phyloP scores from a whole-genome alignment of 2,329 filamentous ascomycete species.

The Aspergillus floridensis region DNA sequence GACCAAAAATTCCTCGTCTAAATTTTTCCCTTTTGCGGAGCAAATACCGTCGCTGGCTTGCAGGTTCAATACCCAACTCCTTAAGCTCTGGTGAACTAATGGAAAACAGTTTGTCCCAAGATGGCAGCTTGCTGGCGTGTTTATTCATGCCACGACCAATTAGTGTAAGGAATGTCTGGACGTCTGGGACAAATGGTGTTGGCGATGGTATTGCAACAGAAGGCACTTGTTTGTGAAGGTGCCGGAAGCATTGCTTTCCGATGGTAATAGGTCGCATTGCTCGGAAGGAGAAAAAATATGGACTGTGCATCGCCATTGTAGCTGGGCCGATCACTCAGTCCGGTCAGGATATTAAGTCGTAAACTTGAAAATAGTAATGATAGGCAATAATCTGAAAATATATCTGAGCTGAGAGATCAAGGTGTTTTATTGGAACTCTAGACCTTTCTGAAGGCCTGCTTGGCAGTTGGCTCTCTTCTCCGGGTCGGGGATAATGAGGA shows the following conservation, averaged over 20 bases:
- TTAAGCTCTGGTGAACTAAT: slow-evolving; percentile 73
- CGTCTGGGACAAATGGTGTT: slow-evolving; percentile 82
- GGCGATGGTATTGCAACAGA: slow-evolving; percentile 60
- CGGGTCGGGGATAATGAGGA: slow-evolving; percentile 1
- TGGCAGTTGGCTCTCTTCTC: background rate
- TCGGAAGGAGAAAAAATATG: slow-evolving; percentile 27
- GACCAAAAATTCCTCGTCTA: slow-evolving; percentile 70
- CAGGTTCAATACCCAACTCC: slow-evolving; percentile 81
- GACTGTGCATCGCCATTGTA: slow-evolving; percentile 33
- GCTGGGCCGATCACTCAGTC: background rate
- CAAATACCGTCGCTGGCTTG: slow-evolving; percentile 78
- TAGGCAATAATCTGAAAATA: background rate
- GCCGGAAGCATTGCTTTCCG: slow-evolving; percentile 37
- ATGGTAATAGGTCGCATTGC: slow-evolving; percentile 24
- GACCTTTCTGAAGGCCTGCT: background rate
- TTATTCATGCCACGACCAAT: slow-evolving; percentile 84
- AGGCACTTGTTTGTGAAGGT: slow-evolving; percentile 42
- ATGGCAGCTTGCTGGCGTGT: slow-evolving; percentile 81
- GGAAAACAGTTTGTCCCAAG: slow-evolving; percentile 87
- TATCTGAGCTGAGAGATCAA: background rate
- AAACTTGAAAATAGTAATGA: background rate
- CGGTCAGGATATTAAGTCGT: background rate
- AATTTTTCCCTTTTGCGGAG: slow-evolving; percentile 86
- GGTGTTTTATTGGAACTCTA: background rate
- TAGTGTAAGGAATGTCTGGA: slow-evolving; percentile 79